Percentiles rank a stretch among this genome's conserved stretches.
phyloP scores from a whole-genome alignment of 352 stramenopile genomes.

The Phytophthora hybrid region DNA sequence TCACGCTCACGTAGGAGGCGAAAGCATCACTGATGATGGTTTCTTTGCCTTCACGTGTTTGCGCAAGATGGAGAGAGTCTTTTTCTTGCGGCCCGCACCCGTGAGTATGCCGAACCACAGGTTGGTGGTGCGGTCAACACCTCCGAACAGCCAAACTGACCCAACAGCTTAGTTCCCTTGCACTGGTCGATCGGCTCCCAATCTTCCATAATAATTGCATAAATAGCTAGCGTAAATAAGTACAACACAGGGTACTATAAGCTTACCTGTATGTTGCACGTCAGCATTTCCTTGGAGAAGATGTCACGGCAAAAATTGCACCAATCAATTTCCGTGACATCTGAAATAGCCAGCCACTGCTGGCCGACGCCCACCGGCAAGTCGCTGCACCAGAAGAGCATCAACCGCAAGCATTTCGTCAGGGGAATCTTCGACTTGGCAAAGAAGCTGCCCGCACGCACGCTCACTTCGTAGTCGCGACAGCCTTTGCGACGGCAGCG shows the following conservation, averaged over 20 bases:
- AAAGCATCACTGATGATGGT: conserved; percentile 27
- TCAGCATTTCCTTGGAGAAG: background rate
- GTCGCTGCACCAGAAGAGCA: conserved; percentile 3
- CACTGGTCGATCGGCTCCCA: too few species aligned
- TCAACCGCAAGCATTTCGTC: background rate
- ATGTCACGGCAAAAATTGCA: conserved; percentile 11
- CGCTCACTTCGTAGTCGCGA: background rate
- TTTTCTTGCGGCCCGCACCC: conserved; percentile 1
- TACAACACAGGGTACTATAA: background rate
- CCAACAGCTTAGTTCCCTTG: too few species aligned
- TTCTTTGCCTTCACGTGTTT: conserved; percentile 3
- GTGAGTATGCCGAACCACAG: conserved; percentile 5
- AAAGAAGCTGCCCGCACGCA: conserved; percentile 1
- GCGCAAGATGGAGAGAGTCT: background rate
- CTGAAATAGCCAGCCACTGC: conserved; percentile 5
- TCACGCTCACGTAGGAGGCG: conserved; percentile 19
- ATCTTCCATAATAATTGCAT: too few species aligned
- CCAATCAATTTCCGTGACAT: conserved; percentile 4
- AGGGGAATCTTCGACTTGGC: background rate
- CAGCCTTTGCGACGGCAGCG: background rate
- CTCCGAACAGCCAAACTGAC: too few species aligned
- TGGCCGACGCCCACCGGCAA: background rate
- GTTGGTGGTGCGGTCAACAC: too few species aligned
- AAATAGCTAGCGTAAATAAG: background rate
- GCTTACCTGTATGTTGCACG: conserved; percentile 4